Percentiles rank a stretch among this genome's conserved stretches.
Evolutionary conservation across 2,329 filamentous ascomycete species (phyloP).

Genomic region (Venturia carpophila): DNA sequence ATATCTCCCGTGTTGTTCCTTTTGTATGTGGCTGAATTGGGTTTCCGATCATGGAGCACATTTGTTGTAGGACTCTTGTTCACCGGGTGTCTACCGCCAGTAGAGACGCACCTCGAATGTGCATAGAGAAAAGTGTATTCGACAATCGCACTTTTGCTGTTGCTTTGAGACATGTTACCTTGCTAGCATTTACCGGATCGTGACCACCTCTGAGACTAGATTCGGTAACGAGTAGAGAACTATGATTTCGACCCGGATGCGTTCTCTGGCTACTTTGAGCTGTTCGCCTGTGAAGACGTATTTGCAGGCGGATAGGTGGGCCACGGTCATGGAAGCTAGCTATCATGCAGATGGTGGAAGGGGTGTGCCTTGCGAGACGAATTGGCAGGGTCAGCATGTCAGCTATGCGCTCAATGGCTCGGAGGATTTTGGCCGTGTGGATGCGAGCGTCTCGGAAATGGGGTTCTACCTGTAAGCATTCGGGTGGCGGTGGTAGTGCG

Average conservation of each 20-base stretch:
- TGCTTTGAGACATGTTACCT: too few species aligned
- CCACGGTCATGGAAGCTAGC: constrained; percentile 70
- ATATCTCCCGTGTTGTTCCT: not conserved
- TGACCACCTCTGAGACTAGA: too few species aligned
- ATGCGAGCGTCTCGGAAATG: constrained; percentile 44
- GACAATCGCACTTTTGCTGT: too few species aligned
- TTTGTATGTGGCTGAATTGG: too few species aligned
- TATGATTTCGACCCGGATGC: constrained; percentile 70
- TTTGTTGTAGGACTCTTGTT: too few species aligned
- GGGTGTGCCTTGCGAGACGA: constrained; percentile 63
- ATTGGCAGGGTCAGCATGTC: constrained; percentile 67
- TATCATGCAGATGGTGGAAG: constrained; percentile 76
- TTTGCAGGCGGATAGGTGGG: constrained; percentile 73
- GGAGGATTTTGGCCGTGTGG: constrained; percentile 73
- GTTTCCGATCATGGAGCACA: too few species aligned
- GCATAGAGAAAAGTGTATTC: too few species aligned
- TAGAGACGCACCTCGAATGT: too few species aligned
- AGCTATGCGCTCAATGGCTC: constrained; percentile 69
- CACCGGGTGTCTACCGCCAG: too few species aligned
- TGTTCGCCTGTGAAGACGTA: constrained; percentile 43
- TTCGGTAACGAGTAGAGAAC: too few species aligned
- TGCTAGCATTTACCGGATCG: too few species aligned
- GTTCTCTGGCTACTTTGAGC: constrained; percentile 58
- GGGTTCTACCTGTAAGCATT: constrained; percentile 22
- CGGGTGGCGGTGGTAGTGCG: constrained; percentile 44